phyloP scores from a whole-genome alignment of 1,284 basidiomycete genomes.

The Retiboletus flavoniger region DNA sequence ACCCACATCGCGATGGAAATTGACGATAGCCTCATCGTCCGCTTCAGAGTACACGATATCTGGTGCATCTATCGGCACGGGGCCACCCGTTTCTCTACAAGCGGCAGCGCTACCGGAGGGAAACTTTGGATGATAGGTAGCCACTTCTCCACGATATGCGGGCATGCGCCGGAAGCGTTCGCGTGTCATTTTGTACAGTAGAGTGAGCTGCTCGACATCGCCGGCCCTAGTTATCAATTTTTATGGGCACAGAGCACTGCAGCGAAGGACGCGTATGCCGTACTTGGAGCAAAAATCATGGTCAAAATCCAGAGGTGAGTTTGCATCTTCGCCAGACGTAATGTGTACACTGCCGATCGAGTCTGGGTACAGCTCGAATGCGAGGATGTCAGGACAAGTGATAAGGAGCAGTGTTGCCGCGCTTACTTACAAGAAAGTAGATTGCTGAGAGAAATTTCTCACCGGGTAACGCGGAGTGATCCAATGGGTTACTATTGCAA shows the following conservation, averaged over 20 bases:
- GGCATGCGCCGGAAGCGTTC: conserved; percentile 49
- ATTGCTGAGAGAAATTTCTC: conserved; percentile 7
- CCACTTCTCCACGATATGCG: conserved; percentile 53
- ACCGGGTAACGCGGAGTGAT: neutral
- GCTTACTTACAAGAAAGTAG: conserved; percentile 18
- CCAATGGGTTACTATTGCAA: conserved; percentile 4
- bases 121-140: conserved; percentile 49
- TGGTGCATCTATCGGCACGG: conserved; percentile 43
- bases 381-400: neutral
- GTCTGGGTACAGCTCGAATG: conserved; percentile 29
- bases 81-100: conserved; percentile 30
- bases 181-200: conserved; percentile 21
- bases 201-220: conserved; percentile 13
- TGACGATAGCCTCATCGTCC: conserved; percentile 55
- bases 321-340: conserved; percentile 22
- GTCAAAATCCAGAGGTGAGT: conserved; percentile 25
- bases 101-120: conserved; percentile 44
- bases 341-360: conserved; percentile 32
- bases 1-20: conserved; percentile 39
- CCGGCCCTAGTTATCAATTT: conserved; percentile 2
- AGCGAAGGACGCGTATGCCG: neutral
- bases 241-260: neutral
- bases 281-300: conserved; percentile 15
- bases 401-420: neutral
- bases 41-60: conserved; percentile 55